These are phyloP conservation scores for Epichloe brachyelytri DNA, from an alignment of 2,329 filamentous ascomycete species.

Conservation along the genomic window DNA sequence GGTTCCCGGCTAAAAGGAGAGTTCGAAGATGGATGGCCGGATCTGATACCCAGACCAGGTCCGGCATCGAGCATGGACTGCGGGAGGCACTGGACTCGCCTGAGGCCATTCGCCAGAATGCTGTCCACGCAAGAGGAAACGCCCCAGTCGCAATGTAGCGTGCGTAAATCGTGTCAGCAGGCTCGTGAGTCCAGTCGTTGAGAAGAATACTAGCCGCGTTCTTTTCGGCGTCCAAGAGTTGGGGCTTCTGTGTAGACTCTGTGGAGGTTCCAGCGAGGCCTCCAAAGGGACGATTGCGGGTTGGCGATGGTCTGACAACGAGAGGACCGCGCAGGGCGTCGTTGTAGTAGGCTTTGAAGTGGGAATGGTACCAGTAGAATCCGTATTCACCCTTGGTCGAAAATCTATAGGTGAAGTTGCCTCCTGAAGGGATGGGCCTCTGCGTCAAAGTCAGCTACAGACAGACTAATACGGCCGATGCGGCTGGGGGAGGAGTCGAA, in stretches of 20 bases:
- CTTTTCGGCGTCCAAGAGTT: not conserved
- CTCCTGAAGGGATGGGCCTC: not conserved
- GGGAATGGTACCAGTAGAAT: conserved; percentile 7
- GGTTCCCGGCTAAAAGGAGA: too few species aligned
- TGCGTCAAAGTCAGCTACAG: not conserved
- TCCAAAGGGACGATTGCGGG: conserved; percentile 1
- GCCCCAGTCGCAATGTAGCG: not conserved
- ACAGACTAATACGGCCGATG: not conserved
- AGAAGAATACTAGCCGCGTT: conserved; percentile 2
- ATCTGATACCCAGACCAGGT: not conserved
- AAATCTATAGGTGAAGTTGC: conserved; percentile 3
- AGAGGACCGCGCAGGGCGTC: conserved; percentile 4
- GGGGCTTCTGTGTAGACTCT: not conserved
- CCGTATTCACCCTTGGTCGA: conserved; percentile 2
- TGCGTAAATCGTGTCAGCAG: not conserved
- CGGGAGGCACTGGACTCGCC: conserved; percentile 1
- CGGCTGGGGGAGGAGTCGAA: not conserved
- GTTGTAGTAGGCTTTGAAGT: conserved; percentile 5
- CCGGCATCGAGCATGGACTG: not conserved
- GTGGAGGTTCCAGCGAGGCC: not conserved
- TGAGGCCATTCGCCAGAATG: conserved; percentile 3
- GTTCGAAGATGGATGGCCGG: too few species aligned
- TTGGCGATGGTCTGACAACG: not conserved
- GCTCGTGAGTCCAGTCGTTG: conserved; percentile 5
- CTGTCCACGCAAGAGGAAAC: conserved; percentile 2